These are phyloP conservation scores for Smithsoniella earleae DNA, from an alignment of 163 green algal genomes.

Conservation along the genomic window DNA sequence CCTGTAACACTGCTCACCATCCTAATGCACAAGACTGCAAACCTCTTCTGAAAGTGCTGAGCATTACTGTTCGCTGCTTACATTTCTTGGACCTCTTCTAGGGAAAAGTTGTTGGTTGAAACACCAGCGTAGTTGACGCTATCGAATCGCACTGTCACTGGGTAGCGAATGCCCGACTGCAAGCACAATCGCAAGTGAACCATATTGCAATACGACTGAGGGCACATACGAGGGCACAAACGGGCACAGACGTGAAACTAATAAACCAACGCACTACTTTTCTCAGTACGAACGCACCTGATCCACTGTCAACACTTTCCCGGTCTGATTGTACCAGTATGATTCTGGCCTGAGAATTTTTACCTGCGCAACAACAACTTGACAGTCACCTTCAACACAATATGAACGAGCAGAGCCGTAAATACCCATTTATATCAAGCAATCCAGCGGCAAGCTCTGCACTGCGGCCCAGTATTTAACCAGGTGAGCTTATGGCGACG, in stretches of 20 bases:
- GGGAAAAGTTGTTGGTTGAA: conserved; percentile 95
- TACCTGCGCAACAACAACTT: conserved; percentile 49
- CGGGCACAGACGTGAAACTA: neutral
- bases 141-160: conserved; percentile 92
- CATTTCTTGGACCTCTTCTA: conserved; percentile 73
- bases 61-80: neutral
- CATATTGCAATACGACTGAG: too few relatives aligned
- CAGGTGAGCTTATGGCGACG: too few relatives aligned
- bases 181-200: conserved; percentile 31
- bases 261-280: neutral
- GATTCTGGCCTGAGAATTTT: conserved; percentile 89
- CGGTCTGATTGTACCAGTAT: conserved; percentile 96
- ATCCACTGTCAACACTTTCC: conserved; percentile 97
- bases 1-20: too few relatives aligned
- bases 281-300: conserved; percentile 50
- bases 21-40: too few relatives aligned
- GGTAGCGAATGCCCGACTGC: conserved; percentile 91
- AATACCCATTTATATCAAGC: too few relatives aligned
- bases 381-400: neutral
- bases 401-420: too few relatives aligned
- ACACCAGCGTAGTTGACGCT: conserved; percentile 96
- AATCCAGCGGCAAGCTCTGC: too few relatives aligned
- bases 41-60: too few relatives aligned
- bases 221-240: neutral
- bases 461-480: too few relatives aligned